Percentiles rank a stretch among this genome's conserved stretches.
phyloP scores from a whole-genome alignment of 768 basidiomycete species.

The Boletus sensibilis region DNA sequence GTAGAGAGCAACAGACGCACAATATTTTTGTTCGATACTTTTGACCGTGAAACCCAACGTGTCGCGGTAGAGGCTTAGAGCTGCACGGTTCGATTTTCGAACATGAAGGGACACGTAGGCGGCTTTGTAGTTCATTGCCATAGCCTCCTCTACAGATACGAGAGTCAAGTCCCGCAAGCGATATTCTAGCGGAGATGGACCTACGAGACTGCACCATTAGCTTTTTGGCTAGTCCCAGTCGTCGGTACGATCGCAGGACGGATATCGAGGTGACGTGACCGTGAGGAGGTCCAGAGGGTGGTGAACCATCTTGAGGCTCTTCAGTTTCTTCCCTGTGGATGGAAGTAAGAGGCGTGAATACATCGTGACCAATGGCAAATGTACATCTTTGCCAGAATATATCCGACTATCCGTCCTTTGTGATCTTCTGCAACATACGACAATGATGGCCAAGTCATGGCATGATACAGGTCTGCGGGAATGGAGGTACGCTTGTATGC shows the following conservation, averaged over 20 bases:
- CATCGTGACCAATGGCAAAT: constrained; percentile 21
- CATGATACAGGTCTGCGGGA: constrained; percentile 80
- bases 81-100: constrained; percentile 91
- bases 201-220: constrained; percentile 90
- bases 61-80: constrained; percentile 84
- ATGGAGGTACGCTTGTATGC: neutral
- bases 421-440: constrained; percentile 92
- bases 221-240: constrained; percentile 92
- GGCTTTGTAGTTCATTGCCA: constrained; percentile 85
- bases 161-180: neutral
- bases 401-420: constrained; percentile 88
- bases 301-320: constrained; percentile 42
- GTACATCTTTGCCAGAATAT: constrained; percentile 95
- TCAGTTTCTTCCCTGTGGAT: constrained; percentile 54
- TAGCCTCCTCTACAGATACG: constrained; percentile 71
- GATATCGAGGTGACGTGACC: constrained; percentile 98
- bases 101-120: constrained; percentile 87
- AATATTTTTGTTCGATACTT: constrained; percentile 86
- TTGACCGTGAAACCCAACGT: constrained; percentile 87
- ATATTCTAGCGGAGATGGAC: constrained; percentile 30
- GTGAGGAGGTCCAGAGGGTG: constrained; percentile 59
- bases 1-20: constrained; percentile 47
- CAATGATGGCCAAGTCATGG: constrained; percentile 89
- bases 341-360: constrained; percentile 26
- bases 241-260: constrained; percentile 83